phyloP scores from a whole-genome alignment of 352 stramenopile genomes.

The Globisporangium cederbergense region DNA sequence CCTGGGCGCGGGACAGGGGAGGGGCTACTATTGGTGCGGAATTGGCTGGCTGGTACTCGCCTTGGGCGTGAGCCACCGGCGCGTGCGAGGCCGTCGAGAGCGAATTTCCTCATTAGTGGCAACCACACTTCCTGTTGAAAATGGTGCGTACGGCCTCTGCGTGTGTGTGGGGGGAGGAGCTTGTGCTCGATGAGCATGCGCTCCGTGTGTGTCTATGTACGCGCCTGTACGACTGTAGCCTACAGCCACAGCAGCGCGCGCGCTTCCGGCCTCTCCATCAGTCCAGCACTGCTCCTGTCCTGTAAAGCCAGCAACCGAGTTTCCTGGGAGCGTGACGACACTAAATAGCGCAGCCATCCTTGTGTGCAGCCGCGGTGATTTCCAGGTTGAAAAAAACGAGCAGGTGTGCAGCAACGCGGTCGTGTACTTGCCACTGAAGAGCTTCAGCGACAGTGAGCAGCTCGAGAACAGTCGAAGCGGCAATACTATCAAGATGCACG shows the following conservation, averaged over 20 bases:
- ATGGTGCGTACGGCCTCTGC: constrained; percentile 17
- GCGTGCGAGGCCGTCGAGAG: constrained; percentile 5
- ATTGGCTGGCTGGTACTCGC: constrained; percentile 18
- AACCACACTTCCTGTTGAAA: constrained; percentile 25
- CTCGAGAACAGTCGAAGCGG: not conserved
- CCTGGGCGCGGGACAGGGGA: not conserved
- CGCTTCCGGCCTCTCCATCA: not conserved
- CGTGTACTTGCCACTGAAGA: not conserved
- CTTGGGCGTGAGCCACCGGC: constrained; percentile 9
- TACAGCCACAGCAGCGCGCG: not conserved
- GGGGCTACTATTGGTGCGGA: constrained; percentile 15
- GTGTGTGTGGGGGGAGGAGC: not conserved
- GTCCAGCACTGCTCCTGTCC: not conserved
- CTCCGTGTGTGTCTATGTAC: not conserved
- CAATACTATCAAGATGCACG: not conserved
- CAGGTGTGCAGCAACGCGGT: not conserved
- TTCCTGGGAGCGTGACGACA: not conserved
- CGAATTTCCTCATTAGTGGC: constrained; percentile 25
- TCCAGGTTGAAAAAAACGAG: not conserved
- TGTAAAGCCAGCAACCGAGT: not conserved
- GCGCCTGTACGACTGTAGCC: not conserved
- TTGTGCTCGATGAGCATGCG: not conserved
- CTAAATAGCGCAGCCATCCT: not conserved
- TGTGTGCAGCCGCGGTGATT: not conserved
- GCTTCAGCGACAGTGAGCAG: not conserved